Percentiles rank a stretch among this genome's conserved stretches.
Evolutionary conservation across 1,284 basidiomycete genomes (phyloP).

Genomic region (Malassezia equina): DNA sequence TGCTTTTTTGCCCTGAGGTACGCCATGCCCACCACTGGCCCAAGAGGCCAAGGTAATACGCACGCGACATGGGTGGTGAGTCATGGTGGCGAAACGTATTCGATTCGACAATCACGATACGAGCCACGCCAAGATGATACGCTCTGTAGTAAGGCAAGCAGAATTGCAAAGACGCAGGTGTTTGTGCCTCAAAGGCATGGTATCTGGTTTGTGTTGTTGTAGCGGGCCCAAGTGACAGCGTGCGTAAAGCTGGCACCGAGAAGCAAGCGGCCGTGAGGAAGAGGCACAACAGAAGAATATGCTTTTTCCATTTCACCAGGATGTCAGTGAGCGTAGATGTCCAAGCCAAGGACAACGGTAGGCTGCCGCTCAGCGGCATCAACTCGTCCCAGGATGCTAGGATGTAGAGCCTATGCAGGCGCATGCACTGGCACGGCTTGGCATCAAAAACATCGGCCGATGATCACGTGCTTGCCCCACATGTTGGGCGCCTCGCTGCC

Average conservation of each 20-base stretch:
- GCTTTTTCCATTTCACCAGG: neutral
- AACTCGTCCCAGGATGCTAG: neutral
- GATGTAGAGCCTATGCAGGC: neutral
- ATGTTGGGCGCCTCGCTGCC: neutral
- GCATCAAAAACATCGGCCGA: constrained; percentile 4
- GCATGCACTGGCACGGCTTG: neutral
- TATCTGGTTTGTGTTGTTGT: neutral
- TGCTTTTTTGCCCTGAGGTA: too few species aligned
- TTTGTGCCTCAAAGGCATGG: neutral
- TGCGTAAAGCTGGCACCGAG: neutral
- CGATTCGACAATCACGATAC: neutral
- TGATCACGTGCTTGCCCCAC: constrained; percentile 3
- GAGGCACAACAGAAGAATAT: neutral
- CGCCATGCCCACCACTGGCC: neutral
- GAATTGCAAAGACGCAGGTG: neutral
- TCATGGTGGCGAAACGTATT: neutral
- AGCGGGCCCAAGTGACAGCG: neutral
- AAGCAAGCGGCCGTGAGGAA: neutral
- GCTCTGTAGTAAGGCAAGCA: neutral
- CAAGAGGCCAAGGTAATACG: neutral
- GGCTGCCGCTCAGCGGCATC: neutral
- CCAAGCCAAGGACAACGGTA: neutral
- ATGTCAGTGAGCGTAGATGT: neutral
- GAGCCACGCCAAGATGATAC: neutral
- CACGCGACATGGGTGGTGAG: neutral